These are phyloP conservation scores for Fraxinus excelsior DNA, from an alignment of 257 asterid genomes.

Conservation along the genomic window DNA sequence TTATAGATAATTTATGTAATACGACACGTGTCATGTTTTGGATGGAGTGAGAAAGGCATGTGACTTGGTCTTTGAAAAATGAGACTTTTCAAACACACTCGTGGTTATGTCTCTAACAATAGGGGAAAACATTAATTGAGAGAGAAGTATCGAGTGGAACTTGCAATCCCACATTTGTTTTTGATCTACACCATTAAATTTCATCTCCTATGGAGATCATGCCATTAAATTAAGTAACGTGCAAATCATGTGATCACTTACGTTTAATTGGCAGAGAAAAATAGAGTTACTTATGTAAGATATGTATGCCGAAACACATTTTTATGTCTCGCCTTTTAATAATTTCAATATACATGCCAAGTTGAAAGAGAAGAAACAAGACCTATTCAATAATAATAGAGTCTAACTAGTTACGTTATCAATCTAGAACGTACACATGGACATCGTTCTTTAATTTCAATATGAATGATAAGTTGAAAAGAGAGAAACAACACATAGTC, in stretches of 20 bases:
- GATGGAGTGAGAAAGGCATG: constrained; percentile 55
- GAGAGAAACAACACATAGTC: no score
- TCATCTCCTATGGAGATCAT: background rate
- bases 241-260: constrained; percentile 36
- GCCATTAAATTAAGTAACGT: constrained; percentile 26
- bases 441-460: no score
- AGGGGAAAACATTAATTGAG: constrained; percentile 44
- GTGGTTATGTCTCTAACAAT: constrained; percentile 80
- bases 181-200: background rate
- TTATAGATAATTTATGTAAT: constrained; percentile 36
- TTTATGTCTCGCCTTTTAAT: no score
- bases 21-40: constrained; percentile 55
- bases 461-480: no score
- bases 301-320: no score
- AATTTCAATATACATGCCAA: no score
- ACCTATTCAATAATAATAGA: no score
- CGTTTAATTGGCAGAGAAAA: background rate
- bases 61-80: constrained; percentile 52
- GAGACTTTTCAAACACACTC: constrained; percentile 48
- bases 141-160: constrained; percentile 29
- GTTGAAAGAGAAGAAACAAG: no score
- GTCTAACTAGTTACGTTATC: no score
- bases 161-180: constrained; percentile 25
- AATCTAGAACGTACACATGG: no score
- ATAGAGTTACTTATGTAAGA: background rate